A percentile compares a stretch with the other conserved stretches of the same genome.
Evolutionary conservation across 2,329 filamentous ascomycete genomes (phyloP).

Genomic region (Grosmannia huntii): DNA sequence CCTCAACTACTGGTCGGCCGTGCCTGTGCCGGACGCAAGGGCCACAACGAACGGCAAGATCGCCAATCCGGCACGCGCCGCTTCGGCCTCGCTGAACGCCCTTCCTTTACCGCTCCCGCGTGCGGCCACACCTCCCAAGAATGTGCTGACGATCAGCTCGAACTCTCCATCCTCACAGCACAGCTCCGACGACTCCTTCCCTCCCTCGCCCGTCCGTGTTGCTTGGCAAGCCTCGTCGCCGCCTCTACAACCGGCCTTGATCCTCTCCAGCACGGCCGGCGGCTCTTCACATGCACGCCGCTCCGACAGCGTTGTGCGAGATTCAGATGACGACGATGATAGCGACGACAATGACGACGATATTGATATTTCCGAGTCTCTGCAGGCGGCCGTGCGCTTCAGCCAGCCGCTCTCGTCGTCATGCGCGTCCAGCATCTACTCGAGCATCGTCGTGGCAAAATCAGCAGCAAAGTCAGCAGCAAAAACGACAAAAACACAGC

Average conservation of each 20-base stretch:
- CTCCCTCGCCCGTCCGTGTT: not conserved
- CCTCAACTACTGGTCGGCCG: not conserved
- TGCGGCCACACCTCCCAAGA: not conserved
- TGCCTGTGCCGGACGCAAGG: not conserved
- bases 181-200: slow-evolving; percentile 1
- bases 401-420: not conserved
- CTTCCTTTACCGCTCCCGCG: not conserved
- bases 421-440: not conserved
- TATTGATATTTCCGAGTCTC: not conserved
- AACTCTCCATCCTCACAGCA: not conserved
- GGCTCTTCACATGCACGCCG: not conserved
- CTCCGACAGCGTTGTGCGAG: not conserved
- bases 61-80: not conserved
- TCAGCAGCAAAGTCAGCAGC: not conserved
- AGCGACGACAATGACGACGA: not conserved
- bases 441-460: not conserved
- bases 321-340: slow-evolving; percentile 5
- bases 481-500: not conserved
- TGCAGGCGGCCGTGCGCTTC: not conserved
- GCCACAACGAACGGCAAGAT: not conserved
- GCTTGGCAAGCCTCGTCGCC: not conserved
- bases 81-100: not conserved
- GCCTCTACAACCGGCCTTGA: not conserved
- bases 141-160: not conserved
- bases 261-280: not conserved